Evolutionary conservation across 352 stramenopile species (phyloP).

Genomic region (Phytophthora foliorum): DNA sequence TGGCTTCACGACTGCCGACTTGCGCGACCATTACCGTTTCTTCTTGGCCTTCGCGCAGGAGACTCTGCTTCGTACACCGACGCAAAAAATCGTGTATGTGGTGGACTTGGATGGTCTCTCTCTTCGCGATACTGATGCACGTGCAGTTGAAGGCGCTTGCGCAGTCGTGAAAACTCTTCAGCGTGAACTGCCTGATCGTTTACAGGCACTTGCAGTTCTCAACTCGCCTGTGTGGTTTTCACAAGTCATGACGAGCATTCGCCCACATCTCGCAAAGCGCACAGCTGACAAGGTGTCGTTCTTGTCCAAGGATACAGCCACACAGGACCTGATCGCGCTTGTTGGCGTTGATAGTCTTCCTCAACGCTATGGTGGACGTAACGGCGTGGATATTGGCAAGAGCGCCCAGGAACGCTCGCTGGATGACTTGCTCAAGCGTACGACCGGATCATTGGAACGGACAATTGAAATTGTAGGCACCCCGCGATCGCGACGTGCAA

Average conservation of each 20-base stretch:
- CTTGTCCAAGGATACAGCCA: conserved; percentile 49
- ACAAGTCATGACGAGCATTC: conserved; percentile 74
- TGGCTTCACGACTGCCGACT: conserved; percentile 78
- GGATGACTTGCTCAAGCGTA: conserved; percentile 73
- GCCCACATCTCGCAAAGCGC: conserved; percentile 62
- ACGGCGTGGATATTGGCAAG: conserved; percentile 81
- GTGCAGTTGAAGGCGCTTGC: conserved; percentile 68
- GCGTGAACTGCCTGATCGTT: conserved; percentile 68
- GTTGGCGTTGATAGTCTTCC: conserved; percentile 80
- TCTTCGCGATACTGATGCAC: conserved; percentile 72
- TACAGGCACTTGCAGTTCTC: conserved; percentile 68
- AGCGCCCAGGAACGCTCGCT: conserved; percentile 78
- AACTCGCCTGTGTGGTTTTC: conserved; percentile 87
- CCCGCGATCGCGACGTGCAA: conserved; percentile 31
- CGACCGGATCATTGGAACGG: conserved; percentile 72
- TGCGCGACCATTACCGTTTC: conserved; percentile 81
- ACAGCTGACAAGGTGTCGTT: conserved; percentile 80
- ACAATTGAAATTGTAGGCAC: conserved; percentile 80
- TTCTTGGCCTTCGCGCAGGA: conserved; percentile 81
- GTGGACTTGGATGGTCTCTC: conserved; percentile 84
- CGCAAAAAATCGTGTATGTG: conserved; percentile 81
- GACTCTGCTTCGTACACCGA: conserved; percentile 65
- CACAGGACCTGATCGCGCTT: conserved; percentile 61
- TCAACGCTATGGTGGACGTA: conserved; percentile 76
- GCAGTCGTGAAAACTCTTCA: conserved; percentile 68